A percentile compares a stretch with the other conserved stretches of the same genome.
Conservation (phyloP, 2,329 filamentous ascomycete species). For the Colletotrichum endophyticum region DNA sequence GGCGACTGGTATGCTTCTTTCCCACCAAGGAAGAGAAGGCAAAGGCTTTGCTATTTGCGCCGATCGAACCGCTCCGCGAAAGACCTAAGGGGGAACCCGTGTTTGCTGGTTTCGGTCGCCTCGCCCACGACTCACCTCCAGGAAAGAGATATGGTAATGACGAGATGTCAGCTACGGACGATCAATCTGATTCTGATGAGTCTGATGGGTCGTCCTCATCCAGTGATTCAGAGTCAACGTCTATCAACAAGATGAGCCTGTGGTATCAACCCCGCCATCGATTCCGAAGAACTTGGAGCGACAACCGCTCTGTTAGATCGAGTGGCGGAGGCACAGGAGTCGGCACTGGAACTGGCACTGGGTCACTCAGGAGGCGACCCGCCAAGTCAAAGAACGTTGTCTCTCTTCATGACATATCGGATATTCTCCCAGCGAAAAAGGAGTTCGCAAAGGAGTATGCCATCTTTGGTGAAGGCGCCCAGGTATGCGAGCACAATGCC, state of each 20-base stretch:
- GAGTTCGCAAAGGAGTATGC: constrained; percentile 80
- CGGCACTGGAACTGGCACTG: constrained; percentile 54
- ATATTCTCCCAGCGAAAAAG: constrained; percentile 78
- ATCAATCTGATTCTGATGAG: constrained; percentile 55
- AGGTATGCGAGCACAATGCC: constrained; percentile 86
- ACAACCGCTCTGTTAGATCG: constrained; percentile 61
- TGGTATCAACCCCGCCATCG: constrained; percentile 60
- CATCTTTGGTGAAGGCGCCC: constrained; percentile 82
- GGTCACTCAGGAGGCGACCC: constrained; percentile 47
- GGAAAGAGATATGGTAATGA: constrained; percentile 52
- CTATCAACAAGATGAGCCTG: constrained; percentile 61
- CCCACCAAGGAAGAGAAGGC: constrained; percentile 70
- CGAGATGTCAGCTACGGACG: constrained; percentile 56
- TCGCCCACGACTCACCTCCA: constrained; percentile 56
- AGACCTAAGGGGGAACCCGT: constrained; percentile 58
- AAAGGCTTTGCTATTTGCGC: constrained; percentile 52
- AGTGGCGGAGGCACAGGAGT: constrained; percentile 65
- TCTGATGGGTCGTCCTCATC: constrained; percentile 55
- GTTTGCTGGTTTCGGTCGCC: constrained; percentile 62
- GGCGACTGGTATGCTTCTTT: constrained; percentile 71
- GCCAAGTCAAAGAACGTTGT: constrained; percentile 70
- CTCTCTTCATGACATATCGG: constrained; percentile 72
- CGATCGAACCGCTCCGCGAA: constrained; percentile 50
- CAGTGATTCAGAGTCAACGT: constrained; percentile 67
- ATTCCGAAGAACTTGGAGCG: constrained; percentile 60